Base-by-base conservation (phyloP, 2,329 filamentous ascomycete genomes). In the Fusarium kyushuense region DNA sequence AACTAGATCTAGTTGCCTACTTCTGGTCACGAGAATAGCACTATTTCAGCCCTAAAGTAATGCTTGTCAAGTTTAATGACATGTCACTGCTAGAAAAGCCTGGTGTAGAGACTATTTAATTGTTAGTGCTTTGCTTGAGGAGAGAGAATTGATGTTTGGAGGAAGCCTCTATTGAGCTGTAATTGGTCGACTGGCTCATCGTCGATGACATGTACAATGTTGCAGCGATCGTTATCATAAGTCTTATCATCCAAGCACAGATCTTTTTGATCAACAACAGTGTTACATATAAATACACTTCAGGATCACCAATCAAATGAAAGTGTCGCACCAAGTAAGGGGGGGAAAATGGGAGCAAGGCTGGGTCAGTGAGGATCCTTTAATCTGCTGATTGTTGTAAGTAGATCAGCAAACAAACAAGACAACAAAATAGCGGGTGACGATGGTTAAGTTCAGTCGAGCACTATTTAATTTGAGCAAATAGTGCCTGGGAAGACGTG, bases 361-460 rank as follows among this genome's bases (percentile, higher is more conserved):
- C 35, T 43, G 64, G 64, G 64, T 59, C 63, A 29, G 21, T 38
- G 13, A 48, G 43, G 52, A 58, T 67, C 63, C 64, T 67, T 67
- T 67, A 63, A 67, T 67, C 58, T 67, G 45, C 42, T 10, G 43
- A 42, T 29, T 36, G 53, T 46, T 41, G n/a, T 42, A 54, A 25
- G 23, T 25, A 25, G 23, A 7, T 25, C 23, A 38, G 36, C 58
- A 55, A 54, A 29, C 46, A 49, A 52, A 49, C n/a, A 29, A 38
- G 16, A 54, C 27, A 40, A 48, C 43, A 32, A 27, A 51, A 23
- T 23, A 14, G 16, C 14, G 12, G 23, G 17, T 10, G 12, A n/a
- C 17, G 32, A 48, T 32, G 30, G 32, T 38, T 36, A n/a, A 19
- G 2, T 38, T 36, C n/a, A 19, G 2, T 48, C n/a, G 27, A 25